Evolutionary conservation across 2,329 filamentous ascomycete species (phyloP).

Genomic region (Grosmannia huntii): DNA sequence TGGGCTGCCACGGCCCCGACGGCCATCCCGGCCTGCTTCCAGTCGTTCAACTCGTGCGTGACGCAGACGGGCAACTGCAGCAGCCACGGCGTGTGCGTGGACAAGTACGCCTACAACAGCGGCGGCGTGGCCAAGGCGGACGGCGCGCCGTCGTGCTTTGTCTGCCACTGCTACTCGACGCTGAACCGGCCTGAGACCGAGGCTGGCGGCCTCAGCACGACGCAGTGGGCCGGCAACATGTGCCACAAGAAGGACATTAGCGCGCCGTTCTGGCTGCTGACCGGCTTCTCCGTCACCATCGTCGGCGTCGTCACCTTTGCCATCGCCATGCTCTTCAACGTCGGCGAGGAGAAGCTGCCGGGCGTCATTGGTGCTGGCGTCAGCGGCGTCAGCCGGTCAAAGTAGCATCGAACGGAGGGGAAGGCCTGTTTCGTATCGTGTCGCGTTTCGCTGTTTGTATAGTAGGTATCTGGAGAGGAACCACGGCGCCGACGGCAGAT

Average conservation of each 20-base stretch:
- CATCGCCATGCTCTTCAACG: slow-evolving; percentile 66
- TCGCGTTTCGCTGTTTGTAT: background rate
- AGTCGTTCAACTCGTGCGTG: slow-evolving; percentile 53
- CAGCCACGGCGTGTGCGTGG: slow-evolving; percentile 63
- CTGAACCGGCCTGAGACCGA: slow-evolving; percentile 22
- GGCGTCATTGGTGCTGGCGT: slow-evolving; percentile 96
- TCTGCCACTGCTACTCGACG: slow-evolving; percentile 60
- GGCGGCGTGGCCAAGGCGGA: slow-evolving; percentile 19
- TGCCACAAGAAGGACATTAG: slow-evolving; percentile 92
- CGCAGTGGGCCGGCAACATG: slow-evolving; percentile 69
- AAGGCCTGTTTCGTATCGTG: background rate
- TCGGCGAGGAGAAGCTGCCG: slow-evolving; percentile 79
- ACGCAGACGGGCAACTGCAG: slow-evolving; percentile 66
- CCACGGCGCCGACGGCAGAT: background rate
- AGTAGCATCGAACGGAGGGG: slow-evolving; percentile 23
- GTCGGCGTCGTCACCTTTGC: slow-evolving; percentile 55
- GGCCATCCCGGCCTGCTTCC: slow-evolving; percentile 61
- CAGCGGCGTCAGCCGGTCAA: slow-evolving; percentile 68
- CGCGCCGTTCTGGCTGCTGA: slow-evolving; percentile 77
- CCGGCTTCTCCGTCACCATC: slow-evolving; percentile 58
- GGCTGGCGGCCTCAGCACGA: slow-evolving; percentile 30
- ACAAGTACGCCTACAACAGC: slow-evolving; percentile 42
- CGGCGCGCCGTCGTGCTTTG: slow-evolving; percentile 46
- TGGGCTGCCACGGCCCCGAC: slow-evolving; percentile 20
- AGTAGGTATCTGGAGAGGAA: background rate